phyloP scores from a whole-genome alignment of 306 rosid genomes.

The Acmispon strigosus region DNA sequence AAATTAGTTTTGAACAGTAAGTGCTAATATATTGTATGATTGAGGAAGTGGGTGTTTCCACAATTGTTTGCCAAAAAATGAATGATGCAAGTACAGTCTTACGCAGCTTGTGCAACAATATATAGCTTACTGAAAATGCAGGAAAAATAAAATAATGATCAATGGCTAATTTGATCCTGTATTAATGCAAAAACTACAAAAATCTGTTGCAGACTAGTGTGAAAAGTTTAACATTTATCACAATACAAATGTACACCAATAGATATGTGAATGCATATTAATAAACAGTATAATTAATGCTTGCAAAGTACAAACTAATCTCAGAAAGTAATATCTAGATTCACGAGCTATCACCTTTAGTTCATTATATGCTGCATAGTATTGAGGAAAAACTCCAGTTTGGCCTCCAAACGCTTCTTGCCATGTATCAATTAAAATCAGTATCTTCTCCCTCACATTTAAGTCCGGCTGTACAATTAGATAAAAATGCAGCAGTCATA shows the following conservation, averaged over 20 bases:
- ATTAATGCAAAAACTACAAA: not conserved
- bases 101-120: not conserved
- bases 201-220: not conserved
- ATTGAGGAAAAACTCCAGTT: constrained; percentile 78
- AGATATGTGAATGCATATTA: constrained; percentile 1
- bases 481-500: constrained; percentile 18
- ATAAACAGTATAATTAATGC: not conserved
- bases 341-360: constrained; percentile 46
- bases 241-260: not conserved
- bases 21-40: not conserved
- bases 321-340: constrained; percentile 2
- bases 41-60: not conserved
- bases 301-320: constrained; percentile 3
- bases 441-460: constrained; percentile 86
- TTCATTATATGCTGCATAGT: constrained; percentile 80
- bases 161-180: constrained; percentile 3
- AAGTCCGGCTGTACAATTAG: constrained; percentile 79
- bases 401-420: constrained; percentile 96
- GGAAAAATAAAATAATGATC: not conserved
- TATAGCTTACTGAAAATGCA: constrained; percentile 8
- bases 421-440: constrained; percentile 81
- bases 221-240: not conserved
- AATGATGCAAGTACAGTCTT: not conserved
- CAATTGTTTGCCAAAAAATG: not conserved
- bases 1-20: not conserved